Base-by-base conservation (phyloP, 2,329 filamentous ascomycete species). In the Gyromitra esculenta region DNA sequence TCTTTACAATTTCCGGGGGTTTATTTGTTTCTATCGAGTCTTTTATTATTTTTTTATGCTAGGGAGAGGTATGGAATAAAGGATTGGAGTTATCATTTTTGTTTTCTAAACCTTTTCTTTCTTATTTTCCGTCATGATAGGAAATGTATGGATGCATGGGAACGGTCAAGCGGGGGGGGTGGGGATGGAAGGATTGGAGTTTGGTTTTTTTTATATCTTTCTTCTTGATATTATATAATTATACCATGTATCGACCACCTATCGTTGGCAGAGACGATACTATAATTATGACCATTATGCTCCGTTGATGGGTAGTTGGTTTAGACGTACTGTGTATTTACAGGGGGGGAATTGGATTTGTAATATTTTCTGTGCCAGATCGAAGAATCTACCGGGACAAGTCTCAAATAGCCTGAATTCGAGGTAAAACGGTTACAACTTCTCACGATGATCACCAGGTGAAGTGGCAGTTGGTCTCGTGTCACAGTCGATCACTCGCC, bases 41-140 rank as follows among this genome's bases (percentile, higher is more conserved):
- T 57, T 63, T 60, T 45, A 64, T 56, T 67, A 48, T 50, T 74
- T 52, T 35, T 50, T 65, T 52, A 9, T 25, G 41, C 41, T 50
- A 18, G 45, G 64, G 62, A 60, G 50, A 60, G 41, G 69, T 64
- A 71, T 64, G 65, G 77, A 67, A 77, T 76, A 77, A 78, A 78
- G 75, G 77, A 65, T 39, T 67, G 77, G 77, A 77, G 77, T 78
- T 78, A 62, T 73, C 25, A 39, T 73, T 76, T 48, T 76, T 67
- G 59, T 68, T 56, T 3, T 59, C 73, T 69, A 25, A n/a, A 37
- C 62, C 65, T 41, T 50, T 64, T 65, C 15, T 25, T 43, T 78
- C 41, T 6, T 56, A 45, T 65, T 43, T 52, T 35, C 25, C n/a
- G 25, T 74, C 37, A 50, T 74, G 37, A 18, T 15, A 71, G 4